Conservation (phyloP, 495 filamentous ascomycete species). For the Xylaria longipes region DNA sequence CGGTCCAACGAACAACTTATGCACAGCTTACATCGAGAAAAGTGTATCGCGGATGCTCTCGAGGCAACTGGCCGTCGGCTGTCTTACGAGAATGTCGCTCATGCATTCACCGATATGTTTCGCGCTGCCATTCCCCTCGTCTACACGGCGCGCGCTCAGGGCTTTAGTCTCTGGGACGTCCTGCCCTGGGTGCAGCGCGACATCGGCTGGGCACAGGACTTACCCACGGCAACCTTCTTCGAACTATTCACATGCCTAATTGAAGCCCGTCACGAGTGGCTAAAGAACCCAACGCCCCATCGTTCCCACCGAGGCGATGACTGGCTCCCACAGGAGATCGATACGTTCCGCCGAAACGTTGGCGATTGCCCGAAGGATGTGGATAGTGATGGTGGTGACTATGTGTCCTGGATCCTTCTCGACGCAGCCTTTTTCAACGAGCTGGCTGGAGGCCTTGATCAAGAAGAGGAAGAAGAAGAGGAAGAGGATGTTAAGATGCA, state of each 20-base stretch:
- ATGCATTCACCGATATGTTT: neutral
- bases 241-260: constrained; percentile 1
- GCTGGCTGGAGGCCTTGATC: neutral
- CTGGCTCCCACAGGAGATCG: neutral
- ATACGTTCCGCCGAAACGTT: neutral
- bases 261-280: neutral
- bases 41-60: neutral
- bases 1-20: neutral
- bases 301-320: neutral
- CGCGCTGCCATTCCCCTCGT: neutral
- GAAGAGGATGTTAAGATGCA: neutral
- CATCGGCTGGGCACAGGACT: neutral
- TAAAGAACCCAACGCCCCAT: neutral
- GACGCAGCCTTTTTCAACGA: neutral
- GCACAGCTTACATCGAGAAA: neutral
- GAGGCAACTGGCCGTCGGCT: neutral
- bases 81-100: neutral
- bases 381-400: neutral
- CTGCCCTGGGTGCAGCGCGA: neutral
- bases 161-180: neutral
- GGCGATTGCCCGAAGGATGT: neutral
- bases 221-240: neutral
- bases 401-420: neutral
- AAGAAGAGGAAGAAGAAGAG: neutral
- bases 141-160: neutral